These are phyloP conservation scores for Penicillium digitatum DNA, from an alignment of 2,329 filamentous ascomycete genomes.

Conservation along the genomic window DNA sequence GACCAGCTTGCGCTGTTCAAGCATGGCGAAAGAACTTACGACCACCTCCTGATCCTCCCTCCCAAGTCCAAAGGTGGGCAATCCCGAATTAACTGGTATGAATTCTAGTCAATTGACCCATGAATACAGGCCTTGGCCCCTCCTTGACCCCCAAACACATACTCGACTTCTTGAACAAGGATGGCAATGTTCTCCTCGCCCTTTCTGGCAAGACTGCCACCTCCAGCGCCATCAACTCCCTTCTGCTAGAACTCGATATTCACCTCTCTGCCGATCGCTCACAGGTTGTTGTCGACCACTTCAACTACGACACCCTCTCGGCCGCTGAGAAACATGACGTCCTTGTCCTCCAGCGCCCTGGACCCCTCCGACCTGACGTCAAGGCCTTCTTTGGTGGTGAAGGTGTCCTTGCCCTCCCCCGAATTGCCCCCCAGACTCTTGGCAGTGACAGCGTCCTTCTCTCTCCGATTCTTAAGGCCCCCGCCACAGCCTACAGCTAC, in stretches of 20 bases:
- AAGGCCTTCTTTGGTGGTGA: conserved; percentile 73
- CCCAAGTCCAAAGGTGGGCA: conserved; percentile 77
- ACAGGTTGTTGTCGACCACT: conserved; percentile 86
- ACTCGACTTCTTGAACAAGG: conserved; percentile 83
- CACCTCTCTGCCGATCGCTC: conserved; percentile 80
- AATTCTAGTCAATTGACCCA: conserved; percentile 25
- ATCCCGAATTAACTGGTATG: not conserved
- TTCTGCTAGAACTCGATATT: conserved; percentile 86
- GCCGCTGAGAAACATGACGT: conserved; percentile 84
- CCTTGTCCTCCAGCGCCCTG: conserved; percentile 69
- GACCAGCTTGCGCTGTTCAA: conserved; percentile 73
- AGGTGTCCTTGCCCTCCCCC: conserved; percentile 74
- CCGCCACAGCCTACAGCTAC: conserved; percentile 85
- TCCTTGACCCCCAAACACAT: conserved; percentile 80
- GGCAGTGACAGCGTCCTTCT: conserved; percentile 72
- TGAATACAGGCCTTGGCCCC: conserved; percentile 69
- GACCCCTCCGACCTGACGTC: conserved; percentile 61
- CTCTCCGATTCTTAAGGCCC: conserved; percentile 75
- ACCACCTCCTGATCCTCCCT: conserved; percentile 86
- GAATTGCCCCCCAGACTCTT: conserved; percentile 73
- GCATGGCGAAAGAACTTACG: conserved; percentile 81
- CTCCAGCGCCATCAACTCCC: conserved; percentile 67
- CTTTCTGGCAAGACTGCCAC: conserved; percentile 69
- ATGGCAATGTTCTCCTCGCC: conserved; percentile 86
- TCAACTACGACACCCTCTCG: conserved; percentile 78